Base-by-base conservation (phyloP, 352 stramenopile species). In the Pythium graminicola region DNA sequence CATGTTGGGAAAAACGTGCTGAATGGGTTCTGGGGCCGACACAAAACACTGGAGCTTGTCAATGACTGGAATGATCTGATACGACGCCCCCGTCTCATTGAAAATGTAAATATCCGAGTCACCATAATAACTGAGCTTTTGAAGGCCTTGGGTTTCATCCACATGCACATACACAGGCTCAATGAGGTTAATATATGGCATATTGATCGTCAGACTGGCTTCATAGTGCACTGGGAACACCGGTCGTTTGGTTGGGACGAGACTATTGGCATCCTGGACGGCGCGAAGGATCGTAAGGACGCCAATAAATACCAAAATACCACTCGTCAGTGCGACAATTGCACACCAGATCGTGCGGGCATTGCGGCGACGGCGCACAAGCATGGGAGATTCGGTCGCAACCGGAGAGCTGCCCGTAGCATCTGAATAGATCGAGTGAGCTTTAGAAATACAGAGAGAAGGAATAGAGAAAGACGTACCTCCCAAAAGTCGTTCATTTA, bases 41-140 rank as follows among this genome's bases (percentile, higher is more conserved):
- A 73, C 74, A 47, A 94, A 91, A 60, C 83, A 94, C 53, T 83
- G 85, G 27, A 84, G 70, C 57, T 83, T 55, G 19, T 57, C 65
- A 57, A 92, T 87, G 17, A 94, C 79, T 10, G 83, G 83, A 28
- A 94, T 74, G 51, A 94, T 85, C 66, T 87, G 70, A 60, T 88
- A 94, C 40, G 79, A 89, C 16, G 69, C 55, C n/a, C 78, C 80
- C 19, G 62, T 81, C 6, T 62, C 75, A 65, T 95, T 93, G 65
- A 85, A 92, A 42, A 93, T 89, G 70, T 87, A 94, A 50, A 89
- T 76, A 57, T 94, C 81, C 32, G 82, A 89, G 49, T 80, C 85
- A 50, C 85, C 85, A 49, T 94, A 94, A 70, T 90, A 95, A 63
- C 79, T 92, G 41, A 94, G 66, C 51, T 89, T 89, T 65, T 94